Evolutionary conservation across 768 basidiomycete species (phyloP).

Genomic region (Xerocomellus amylosporus): DNA sequence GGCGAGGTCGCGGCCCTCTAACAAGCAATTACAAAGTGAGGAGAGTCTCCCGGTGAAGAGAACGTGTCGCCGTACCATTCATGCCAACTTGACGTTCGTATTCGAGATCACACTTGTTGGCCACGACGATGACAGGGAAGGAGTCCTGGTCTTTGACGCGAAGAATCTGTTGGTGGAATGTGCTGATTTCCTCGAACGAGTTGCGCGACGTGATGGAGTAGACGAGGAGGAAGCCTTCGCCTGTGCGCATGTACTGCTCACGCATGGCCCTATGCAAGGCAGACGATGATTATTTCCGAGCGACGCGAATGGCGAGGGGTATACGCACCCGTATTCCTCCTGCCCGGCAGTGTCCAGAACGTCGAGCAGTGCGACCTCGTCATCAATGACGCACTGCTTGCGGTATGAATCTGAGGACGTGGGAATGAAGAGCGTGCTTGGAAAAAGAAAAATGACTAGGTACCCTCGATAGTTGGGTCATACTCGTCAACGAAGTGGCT

Average conservation of each 20-base stretch:
- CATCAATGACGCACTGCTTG: constrained; percentile 96
- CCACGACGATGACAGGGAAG: constrained; percentile 94
- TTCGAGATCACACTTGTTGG: constrained; percentile 97
- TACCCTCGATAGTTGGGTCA: constrained; percentile 94
- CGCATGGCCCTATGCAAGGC: constrained; percentile 78
- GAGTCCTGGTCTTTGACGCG: constrained; percentile 95
- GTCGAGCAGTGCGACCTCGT: constrained; percentile 96
- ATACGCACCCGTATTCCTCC: constrained; percentile 91
- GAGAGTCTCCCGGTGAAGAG: background rate
- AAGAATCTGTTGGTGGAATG: constrained; percentile 94
- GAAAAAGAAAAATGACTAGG: constrained; percentile 10
- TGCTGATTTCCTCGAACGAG: constrained; percentile 96
- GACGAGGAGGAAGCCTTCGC: constrained; percentile 96
- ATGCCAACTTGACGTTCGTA: constrained; percentile 95
- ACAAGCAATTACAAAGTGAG: background rate
- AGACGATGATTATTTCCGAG: constrained; percentile 1
- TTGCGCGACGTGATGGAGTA: constrained; percentile 98
- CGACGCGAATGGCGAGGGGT: background rate
- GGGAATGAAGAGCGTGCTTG: background rate
- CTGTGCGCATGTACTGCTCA: constrained; percentile 98
- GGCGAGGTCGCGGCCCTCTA: constrained; percentile 97
- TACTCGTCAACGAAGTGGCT: constrained; percentile 91
- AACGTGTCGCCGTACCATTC: constrained; percentile 59
- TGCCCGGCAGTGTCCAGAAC: constrained; percentile 97
- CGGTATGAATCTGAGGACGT: constrained; percentile 78